phyloP scores from a whole-genome alignment of 192 early-diverging fungal genomes.

The Helicostylum pulchrum region DNA sequence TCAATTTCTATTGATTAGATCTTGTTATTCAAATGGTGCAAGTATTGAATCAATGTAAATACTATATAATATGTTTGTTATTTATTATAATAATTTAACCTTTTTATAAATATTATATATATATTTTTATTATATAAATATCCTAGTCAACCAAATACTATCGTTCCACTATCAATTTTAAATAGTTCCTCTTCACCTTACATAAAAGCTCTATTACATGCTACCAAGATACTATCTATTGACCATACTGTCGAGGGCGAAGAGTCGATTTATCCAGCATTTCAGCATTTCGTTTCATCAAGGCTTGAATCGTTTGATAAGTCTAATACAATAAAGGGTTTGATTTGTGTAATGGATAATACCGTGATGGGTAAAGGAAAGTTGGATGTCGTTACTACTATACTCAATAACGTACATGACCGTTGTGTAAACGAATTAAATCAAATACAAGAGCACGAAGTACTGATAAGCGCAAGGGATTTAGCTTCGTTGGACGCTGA shows the following conservation, averaged over 20 bases:
- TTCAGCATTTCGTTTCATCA: constrained; percentile 31
- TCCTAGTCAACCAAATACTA: constrained; percentile 6
- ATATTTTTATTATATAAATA: not conserved
- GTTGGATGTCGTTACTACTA: constrained; percentile 21
- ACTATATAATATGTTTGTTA: not conserved
- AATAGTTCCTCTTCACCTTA: not conserved
- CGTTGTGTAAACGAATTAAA: constrained; percentile 41
- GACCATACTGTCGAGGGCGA: not conserved
- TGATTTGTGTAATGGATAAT: constrained; percentile 28
- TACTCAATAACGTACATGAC: constrained; percentile 33
- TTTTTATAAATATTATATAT: not conserved
- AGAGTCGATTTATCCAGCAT: not conserved
- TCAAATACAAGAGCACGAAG: constrained; percentile 34
- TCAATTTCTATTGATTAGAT: constrained; percentile 9
- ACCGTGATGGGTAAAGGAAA: constrained; percentile 22
- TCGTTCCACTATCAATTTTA: constrained; percentile 4
- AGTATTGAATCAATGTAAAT: not conserved
- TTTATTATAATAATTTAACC: not conserved
- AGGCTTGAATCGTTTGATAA: constrained; percentile 28
- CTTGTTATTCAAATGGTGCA: not conserved
- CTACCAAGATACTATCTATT: not conserved
- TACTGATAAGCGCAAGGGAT: constrained; percentile 38
- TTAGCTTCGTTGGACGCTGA: constrained; percentile 46
- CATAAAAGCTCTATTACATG: constrained; percentile 1
- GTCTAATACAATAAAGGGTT: not conserved